A percentile compares a stretch with the other conserved stretches of the same genome.
These are phyloP conservation scores for Baorangia bicolor DNA, from an alignment of 768 basidiomycete genomes.

Conservation along the genomic window DNA sequence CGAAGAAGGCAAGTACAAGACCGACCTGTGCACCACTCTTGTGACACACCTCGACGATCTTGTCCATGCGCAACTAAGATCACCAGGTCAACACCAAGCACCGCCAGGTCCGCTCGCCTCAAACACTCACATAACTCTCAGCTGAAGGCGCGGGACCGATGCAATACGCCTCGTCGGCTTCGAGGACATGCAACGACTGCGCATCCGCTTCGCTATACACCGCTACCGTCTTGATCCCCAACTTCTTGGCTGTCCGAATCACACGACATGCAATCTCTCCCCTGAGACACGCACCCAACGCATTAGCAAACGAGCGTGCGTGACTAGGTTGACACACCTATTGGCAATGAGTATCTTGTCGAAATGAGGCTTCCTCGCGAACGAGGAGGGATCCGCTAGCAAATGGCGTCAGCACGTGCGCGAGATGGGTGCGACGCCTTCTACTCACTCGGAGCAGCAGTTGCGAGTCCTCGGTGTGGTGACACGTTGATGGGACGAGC, in stretches of 20 bases:
- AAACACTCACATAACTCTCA: conserved; percentile 77
- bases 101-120: background rate
- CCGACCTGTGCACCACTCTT: conserved; percentile 81
- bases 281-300: conserved; percentile 38
- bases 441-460: conserved; percentile 18
- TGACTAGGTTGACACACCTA: conserved; percentile 40
- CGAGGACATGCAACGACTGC: conserved; percentile 75
- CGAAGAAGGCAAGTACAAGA: conserved; percentile 2
- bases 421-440: background rate
- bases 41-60: conserved; percentile 81
- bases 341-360: conserved; percentile 94
- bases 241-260: conserved; percentile 82
- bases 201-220: conserved; percentile 89
- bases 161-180: conserved; percentile 90
- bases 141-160: conserved; percentile 90
- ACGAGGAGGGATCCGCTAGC: background rate
- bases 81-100: conserved; percentile 1
- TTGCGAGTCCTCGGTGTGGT: conserved; percentile 16
- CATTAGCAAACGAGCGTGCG: background rate
- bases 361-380: conserved; percentile 55
- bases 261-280: conserved; percentile 97
- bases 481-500: background rate
- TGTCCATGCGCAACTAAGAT: conserved; percentile 76
- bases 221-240: conserved; percentile 90
- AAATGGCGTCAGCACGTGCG: background rate